Evolutionary conservation across 2,329 filamentous ascomycete genomes (phyloP), one percentile per base, ranked within the genome.

Genomic region (Trichophyton verrucosum): DNA sequence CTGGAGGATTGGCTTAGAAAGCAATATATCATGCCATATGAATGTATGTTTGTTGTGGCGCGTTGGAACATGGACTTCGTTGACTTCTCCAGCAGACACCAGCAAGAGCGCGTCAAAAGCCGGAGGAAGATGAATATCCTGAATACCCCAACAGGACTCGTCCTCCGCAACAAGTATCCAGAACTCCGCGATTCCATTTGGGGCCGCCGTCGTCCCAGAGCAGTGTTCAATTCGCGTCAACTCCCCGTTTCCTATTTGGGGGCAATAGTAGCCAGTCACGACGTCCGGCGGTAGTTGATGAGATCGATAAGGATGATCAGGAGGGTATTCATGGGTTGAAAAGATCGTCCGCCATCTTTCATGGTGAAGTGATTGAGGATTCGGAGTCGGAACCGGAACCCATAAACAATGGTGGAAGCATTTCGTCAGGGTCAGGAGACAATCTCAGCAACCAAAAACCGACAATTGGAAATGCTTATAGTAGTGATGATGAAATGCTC

Each of bases 401-500:
- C 9, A 3, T 38, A 38, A 6, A 30, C 1, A 24, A 44, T 46
- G n/a, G 8, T 11, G 42, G 53, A 40, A 49, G 38, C 38, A n/a
- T 38, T 53, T 58, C 27, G n/a, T 13, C 42, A 15, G 53, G 24
- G 27, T 13, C 7, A 6, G 17, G n/a, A 38, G 15, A 60, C 27
- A 24, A 33, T 20, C 51, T n/a, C 33, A 11, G 15, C 5, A 13
- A 22, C 22, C 46, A 1, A 58, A 64, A 4, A 20, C 69, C 3
- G 66, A 70, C 55, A 60, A 64, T 2, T 2, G 40, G n/a, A 0
- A 58, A 64, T 4, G 22, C 69, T 2, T 66, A 69, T 49, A 60
- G 64, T 2, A 68, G 69, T 22, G 67, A 70, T 20, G 70, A 75
- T 40, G 67, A 65, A 11, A 51, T 51, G 27, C 65, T 72, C 1